Evolutionary conservation across 2,329 filamentous ascomycete species (phyloP).

Genomic region (Alternaria brassicicola): DNA sequence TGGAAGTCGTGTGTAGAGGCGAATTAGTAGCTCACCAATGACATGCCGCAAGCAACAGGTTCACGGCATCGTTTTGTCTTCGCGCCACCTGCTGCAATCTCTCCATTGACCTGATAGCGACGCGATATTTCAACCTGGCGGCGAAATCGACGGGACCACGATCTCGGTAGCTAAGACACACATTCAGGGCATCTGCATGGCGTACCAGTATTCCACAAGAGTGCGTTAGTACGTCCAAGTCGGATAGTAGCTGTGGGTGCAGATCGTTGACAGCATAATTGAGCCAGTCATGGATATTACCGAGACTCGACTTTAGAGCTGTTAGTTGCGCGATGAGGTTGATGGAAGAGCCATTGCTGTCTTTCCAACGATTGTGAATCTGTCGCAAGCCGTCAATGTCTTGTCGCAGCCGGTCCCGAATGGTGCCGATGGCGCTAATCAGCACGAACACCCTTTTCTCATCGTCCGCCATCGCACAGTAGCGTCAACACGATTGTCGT

Average conservation of each 20-base stretch:
- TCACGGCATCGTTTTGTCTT: conserved; percentile 44
- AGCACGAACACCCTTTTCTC: conserved; percentile 41
- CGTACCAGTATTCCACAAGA: conserved; percentile 40
- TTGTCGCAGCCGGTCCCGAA: conserved; percentile 41
- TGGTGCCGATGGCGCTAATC: conserved; percentile 34
- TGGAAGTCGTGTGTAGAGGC: background rate
- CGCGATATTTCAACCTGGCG: conserved; percentile 39
- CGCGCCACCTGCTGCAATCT: conserved; percentile 40
- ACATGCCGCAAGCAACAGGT: conserved; percentile 38
- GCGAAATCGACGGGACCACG: conserved; percentile 43
- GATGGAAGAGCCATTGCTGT: conserved; percentile 39
- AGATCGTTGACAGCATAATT: conserved; percentile 42
- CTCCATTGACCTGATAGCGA: conserved; percentile 42
- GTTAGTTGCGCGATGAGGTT: conserved; percentile 47
- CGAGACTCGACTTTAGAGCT: conserved; percentile 42
- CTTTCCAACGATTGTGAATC: conserved; percentile 45
- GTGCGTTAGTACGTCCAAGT: conserved; percentile 41
- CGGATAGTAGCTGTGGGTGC: conserved; percentile 44
- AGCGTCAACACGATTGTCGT: conserved; percentile 15
- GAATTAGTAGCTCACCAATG: conserved; percentile 30
- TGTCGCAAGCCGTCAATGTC: conserved; percentile 42
- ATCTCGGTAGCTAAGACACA: conserved; percentile 37
- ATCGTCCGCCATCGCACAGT: conserved; percentile 25
- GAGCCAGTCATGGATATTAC: conserved; percentile 45
- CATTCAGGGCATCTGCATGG: conserved; percentile 36